Base-by-base conservation (phyloP, 2,329 filamentous ascomycete species). In the Stachybotrys chartarum region DNA sequence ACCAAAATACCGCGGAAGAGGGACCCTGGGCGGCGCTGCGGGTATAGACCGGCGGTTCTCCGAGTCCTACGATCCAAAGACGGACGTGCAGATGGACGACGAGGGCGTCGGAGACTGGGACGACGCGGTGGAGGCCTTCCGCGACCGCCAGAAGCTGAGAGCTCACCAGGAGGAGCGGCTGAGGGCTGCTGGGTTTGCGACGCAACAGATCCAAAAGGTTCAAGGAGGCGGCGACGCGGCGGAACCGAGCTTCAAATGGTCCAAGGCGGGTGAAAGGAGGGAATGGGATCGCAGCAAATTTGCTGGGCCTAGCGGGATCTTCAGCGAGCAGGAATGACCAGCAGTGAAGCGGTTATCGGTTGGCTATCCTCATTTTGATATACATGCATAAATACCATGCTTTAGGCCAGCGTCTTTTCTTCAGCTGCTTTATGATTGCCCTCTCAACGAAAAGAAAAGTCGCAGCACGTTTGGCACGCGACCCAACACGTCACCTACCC, bases 41-140 rank as follows among this genome's bases (percentile, higher is more conserved):
- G 84, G 82, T 10, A 95, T 97, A 60, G 91, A 97, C 65, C 77
- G 81, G 30, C 89, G 89, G 53, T 97, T 97, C 69, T 85, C 87
- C 1, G 75, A 83, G 1, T 80, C 76, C 52, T 87, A 87, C 61
- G 77, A 84, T 57, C 79, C 81, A 0, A 78, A 70, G 7, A 67
- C 74, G n/a, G 83, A 89, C 62, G 70, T 87, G 4, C 72, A 78
- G 45, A 71, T 76, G 51, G 78, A 79, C 58, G 74, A 76, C 1
- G 74, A 72, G 3, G 70, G 69, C 24, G 78, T 78, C 31, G 84
- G 86, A 58, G 84, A 90, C 57, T 96, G 91, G 91, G 88, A 90
- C 49, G 83, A 90, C 62, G 85, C 88, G 1, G 76, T 94, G 1
- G 91, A 96, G 70, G 85, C 86, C 5, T 78, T 90, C 55, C 82